Conservation (phyloP, 2,329 filamentous ascomycete species). For the Chaetomiaceae sp. region DNA sequence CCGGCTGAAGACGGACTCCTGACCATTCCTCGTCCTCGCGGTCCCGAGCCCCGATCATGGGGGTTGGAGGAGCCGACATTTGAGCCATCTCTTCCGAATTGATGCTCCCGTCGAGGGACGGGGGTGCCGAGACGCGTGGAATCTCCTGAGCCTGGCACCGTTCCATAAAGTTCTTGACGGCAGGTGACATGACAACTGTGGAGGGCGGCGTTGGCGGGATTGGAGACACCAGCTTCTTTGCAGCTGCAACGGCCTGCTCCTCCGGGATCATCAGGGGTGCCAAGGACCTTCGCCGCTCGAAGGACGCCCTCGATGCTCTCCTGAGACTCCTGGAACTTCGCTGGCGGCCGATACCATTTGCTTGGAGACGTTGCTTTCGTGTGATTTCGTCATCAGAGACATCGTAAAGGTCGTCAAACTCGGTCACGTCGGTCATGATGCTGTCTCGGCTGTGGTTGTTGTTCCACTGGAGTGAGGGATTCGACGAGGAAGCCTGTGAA, state of each 20-base stretch:
- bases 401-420: slow-evolving; percentile 86
- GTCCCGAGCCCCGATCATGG: slow-evolving; percentile 59
- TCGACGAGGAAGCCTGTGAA: slow-evolving; percentile 44
- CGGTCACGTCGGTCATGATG: slow-evolving; percentile 60
- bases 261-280: slow-evolving; percentile 52
- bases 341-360: slow-evolving; percentile 35
- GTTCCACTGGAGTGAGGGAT: slow-evolving; percentile 59
- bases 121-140: slow-evolving; percentile 73
- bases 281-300: slow-evolving; percentile 35
- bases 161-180: slow-evolving; percentile 66
- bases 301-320: slow-evolving; percentile 38
- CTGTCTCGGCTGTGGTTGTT: slow-evolving; percentile 44
- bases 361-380: slow-evolving; percentile 42
- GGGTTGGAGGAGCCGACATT: slow-evolving; percentile 80
- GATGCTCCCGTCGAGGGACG: slow-evolving; percentile 84
- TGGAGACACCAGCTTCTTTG: slow-evolving; percentile 54
- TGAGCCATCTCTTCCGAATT: slow-evolving; percentile 82
- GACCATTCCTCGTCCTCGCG: slow-evolving; percentile 62
- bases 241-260: slow-evolving; percentile 33
- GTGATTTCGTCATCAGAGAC: slow-evolving; percentile 71
- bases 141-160: slow-evolving; percentile 59
- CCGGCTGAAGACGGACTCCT: slow-evolving; percentile 71
- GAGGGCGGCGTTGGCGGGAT: slow-evolving; percentile 60
- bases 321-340: slow-evolving; percentile 39
- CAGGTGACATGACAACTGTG: slow-evolving; percentile 71